phyloP scores from a whole-genome alignment of 805 yeast species.

The Ogataea nonfermentans region DNA sequence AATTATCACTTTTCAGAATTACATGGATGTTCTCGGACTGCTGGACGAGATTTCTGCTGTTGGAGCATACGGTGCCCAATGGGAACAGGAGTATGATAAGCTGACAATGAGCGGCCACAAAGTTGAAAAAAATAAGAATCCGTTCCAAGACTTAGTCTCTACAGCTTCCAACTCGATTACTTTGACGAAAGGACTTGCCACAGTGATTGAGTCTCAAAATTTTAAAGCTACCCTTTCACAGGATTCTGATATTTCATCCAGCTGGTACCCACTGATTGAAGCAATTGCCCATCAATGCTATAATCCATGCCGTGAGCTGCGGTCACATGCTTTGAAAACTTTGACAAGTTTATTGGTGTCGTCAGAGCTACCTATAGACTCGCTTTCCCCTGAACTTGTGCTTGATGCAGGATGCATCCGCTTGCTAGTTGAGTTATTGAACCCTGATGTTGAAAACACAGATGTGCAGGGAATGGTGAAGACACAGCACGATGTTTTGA shows the following conservation, averaged over 20 bases:
- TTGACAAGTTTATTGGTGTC: constrained; percentile 54
- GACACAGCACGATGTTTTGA: constrained; percentile 67
- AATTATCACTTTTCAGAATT: constrained; percentile 48
- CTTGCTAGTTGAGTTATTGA: constrained; percentile 60
- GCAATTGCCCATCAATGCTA: constrained; percentile 87
- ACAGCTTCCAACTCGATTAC: constrained; percentile 60
- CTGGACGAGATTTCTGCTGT: constrained; percentile 78
- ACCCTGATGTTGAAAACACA: constrained; percentile 59
- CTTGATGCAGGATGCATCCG: constrained; percentile 79
- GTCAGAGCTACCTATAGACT: constrained; percentile 34
- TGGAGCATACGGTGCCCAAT: constrained; percentile 76
- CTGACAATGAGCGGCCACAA: constrained; percentile 43
- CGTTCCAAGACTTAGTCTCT: constrained; percentile 53
- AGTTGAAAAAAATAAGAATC: constrained; percentile 41
- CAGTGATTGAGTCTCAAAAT: constrained; percentile 33
- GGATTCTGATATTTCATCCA: constrained; percentile 31
- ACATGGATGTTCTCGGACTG: constrained; percentile 64
- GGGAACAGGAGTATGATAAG: constrained; percentile 62
- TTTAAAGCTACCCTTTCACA: constrained; percentile 33
- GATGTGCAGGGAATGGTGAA: constrained; percentile 61
- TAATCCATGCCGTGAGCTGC: constrained; percentile 79
- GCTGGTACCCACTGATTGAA: constrained; percentile 64
- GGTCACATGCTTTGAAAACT: constrained; percentile 60
- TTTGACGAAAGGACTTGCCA: constrained; percentile 53
- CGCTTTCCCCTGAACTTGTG: constrained; percentile 48